A percentile compares a stretch with the other conserved stretches of the same genome.
Conservation (phyloP, 495 filamentous ascomycete genomes). For the Cladorrhinum samala region DNA sequence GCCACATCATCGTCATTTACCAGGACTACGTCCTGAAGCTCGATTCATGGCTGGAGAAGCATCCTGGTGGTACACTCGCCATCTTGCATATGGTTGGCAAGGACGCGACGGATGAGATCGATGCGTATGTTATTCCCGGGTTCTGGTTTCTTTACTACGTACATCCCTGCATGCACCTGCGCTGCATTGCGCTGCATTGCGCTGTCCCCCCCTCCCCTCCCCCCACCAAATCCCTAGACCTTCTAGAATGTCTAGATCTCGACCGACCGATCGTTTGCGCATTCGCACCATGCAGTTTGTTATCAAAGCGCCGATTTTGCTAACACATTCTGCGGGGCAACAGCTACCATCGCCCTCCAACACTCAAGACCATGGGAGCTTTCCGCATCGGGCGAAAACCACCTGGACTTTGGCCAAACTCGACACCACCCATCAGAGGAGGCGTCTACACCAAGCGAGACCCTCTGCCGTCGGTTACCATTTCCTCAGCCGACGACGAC, state of each 20-base stretch:
- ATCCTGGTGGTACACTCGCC: slow-evolving; percentile 41
- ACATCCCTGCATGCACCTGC: too few species aligned
- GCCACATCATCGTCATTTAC: slow-evolving; percentile 39
- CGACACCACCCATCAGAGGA: slow-evolving; percentile 76
- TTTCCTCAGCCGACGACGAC: slow-evolving; percentile 26
- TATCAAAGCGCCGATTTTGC: slow-evolving; percentile 3
- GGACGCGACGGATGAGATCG: slow-evolving; percentile 49
- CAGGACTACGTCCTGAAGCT: slow-evolving; percentile 39
- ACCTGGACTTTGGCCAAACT: slow-evolving; percentile 68
- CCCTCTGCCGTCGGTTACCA: slow-evolving; percentile 15
- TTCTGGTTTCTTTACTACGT: too few species aligned
- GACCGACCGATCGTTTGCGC: too few species aligned
- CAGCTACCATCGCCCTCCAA: slow-evolving; percentile 67
- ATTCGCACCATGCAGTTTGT: too few species aligned
- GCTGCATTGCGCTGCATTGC: too few species aligned
- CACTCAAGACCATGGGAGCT: slow-evolving; percentile 60
- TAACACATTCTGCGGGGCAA: slow-evolving; percentile 14
- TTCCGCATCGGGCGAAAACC: slow-evolving; percentile 71
- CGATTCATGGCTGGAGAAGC: slow-evolving; percentile 39
- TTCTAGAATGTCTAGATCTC: too few species aligned
- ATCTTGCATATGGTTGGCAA: slow-evolving; percentile 47
- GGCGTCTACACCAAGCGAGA: slow-evolving; percentile 58
- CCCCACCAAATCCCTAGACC: too few species aligned
- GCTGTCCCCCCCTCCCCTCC: too few species aligned
- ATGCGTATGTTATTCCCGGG: slow-evolving; percentile 25